A percentile compares a stretch with the other conserved stretches of the same genome.
phyloP scores from a whole-genome alignment of 2,329 filamentous ascomycete species.

The Tetracladium maxilliforme region DNA sequence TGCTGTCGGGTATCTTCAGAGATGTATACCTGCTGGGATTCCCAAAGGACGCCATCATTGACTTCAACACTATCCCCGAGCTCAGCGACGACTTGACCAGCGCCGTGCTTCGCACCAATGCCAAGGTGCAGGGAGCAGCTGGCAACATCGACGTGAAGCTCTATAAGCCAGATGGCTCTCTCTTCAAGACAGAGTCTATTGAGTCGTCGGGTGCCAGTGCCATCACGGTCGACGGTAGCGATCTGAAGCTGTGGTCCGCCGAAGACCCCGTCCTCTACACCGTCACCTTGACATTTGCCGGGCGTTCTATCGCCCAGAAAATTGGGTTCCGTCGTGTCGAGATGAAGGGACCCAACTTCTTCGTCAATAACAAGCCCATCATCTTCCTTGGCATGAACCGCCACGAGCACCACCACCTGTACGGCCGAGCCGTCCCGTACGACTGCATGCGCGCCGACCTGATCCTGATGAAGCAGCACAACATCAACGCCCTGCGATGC shows the following conservation, averaged over 20 bases:
- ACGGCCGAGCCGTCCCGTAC: conserved; percentile 32
- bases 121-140: no score
- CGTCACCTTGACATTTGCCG: conserved; percentile 18
- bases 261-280: conserved; percentile 32
- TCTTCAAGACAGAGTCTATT: no score
- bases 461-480: conserved; percentile 38
- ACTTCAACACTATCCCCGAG: conserved; percentile 27
- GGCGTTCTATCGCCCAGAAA: conserved; percentile 18
- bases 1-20: conserved; percentile 35
- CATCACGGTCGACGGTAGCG: conserved; percentile 15
- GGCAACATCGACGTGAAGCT: no score
- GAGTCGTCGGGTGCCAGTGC: no score
- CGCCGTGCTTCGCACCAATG: conserved; percentile 21
- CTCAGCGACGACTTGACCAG: conserved; percentile 24
- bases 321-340: conserved; percentile 38
- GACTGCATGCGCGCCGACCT: conserved; percentile 35
- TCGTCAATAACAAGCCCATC: conserved; percentile 36
- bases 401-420: conserved; percentile 36
- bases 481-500: conserved; percentile 56
- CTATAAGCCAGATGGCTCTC: no score
- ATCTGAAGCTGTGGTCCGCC: conserved; percentile 33
- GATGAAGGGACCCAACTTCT: conserved; percentile 31
- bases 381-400: conserved; percentile 39
- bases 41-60: conserved; percentile 26
- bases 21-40: conserved; percentile 36